Evolutionary conservation across 139 green algal species (phyloP), one percentile per base, ranked within the genome.

Genomic region (Ettlia oleoabundans): DNA sequence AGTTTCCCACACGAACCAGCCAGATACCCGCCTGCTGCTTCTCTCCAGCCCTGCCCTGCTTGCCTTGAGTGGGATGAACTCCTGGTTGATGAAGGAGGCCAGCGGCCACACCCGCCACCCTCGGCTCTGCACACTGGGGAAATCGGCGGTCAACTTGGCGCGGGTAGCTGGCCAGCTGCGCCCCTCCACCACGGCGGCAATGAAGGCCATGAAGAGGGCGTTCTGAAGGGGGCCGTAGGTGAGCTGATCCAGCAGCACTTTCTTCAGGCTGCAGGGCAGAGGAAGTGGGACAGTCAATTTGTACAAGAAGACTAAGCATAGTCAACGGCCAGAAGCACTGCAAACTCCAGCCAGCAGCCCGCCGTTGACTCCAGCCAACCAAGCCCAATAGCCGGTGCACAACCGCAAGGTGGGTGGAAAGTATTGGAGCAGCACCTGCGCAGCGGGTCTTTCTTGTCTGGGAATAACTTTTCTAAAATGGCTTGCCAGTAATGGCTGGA

Each of bases 51-150:
- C 10, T 58, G 15, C 47, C 47, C 47, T 15, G 15, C 65, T 51
- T 40, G 43, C 65, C 65, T 72, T 42, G 28, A 87, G 67, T 26
- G 84, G 84, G 24, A 88, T 38, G 41, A 74, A 84, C 61, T 78
- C 33, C 42, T 88, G 78, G 73, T 82, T 83, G 26, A 88, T 42
- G 1, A 63, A 85, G 15, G 72, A 67, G 37, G 72, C 84, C 21
- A 86, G 18, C 21, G 84, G 84, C 84, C 84, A 88, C 64, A 88
- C 22, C 26, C 47, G 38, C 78, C 80, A 88, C 13, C 73, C 53
- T 35, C 73, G 73, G 19, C 38, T 32, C 83, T 77, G 68, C 66
- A 76, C 52, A 10, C 24, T 52, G 22, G 24, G 15, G 15, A 55
- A 68, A 19, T 80, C 73, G 24, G 5, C 19, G 6, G 26, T 35